phyloP scores from a whole-genome alignment of 2,329 filamentous ascomycete species.

The Cladophialophora carrionii region DNA sequence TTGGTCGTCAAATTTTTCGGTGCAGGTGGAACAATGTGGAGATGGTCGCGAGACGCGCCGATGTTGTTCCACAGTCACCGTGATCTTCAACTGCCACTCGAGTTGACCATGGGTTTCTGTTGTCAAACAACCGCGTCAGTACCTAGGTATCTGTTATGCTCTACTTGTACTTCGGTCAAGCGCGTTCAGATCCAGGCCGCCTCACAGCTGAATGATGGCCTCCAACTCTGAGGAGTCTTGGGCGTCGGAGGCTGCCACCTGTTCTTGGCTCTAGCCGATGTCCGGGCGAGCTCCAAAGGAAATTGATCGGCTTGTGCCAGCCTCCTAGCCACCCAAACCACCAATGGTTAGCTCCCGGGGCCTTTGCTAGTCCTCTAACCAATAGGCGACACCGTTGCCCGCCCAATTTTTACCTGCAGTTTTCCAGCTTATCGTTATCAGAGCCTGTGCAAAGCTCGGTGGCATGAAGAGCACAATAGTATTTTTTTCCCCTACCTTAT shows the following conservation, averaged over 20 bases:
- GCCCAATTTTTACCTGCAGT: slow-evolving; percentile 14
- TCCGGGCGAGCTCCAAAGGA: background rate
- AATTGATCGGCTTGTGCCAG: slow-evolving; percentile 12
- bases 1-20: background rate
- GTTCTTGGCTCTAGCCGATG: background rate
- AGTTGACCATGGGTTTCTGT: background rate
- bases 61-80: background rate
- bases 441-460: background rate
- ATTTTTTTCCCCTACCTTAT: slow-evolving; percentile 12
- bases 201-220: background rate
- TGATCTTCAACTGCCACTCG: background rate
- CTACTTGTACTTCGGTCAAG: background rate
- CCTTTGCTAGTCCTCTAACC: slow-evolving; percentile 5
- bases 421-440: slow-evolving; percentile 32
- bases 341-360: slow-evolving; percentile 1
- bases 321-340: slow-evolving; percentile 1
- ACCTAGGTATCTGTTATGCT: background rate
- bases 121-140: background rate
- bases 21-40: background rate
- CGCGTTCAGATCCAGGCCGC: background rate
- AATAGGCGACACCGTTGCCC: slow-evolving; percentile 12
- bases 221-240: background rate
- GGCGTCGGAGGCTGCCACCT: slow-evolving; percentile 4
- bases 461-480: slow-evolving; percentile 8
- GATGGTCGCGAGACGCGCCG: slow-evolving; percentile 7